phyloP scores from a whole-genome alignment of 2,329 filamentous ascomycete species.

The Daldinia sp. region DNA sequence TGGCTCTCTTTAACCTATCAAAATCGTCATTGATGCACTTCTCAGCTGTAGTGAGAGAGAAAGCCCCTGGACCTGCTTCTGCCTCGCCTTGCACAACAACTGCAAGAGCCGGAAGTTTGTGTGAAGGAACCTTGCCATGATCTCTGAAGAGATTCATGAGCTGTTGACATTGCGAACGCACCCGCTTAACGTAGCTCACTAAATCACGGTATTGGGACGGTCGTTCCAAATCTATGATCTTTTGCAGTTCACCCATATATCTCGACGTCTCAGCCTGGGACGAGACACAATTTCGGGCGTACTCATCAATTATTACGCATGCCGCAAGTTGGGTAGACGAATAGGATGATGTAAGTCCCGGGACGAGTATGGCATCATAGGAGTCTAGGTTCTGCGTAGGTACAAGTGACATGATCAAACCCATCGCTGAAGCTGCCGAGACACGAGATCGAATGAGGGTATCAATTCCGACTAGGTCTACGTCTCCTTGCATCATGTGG shows the following conservation, averaged over 20 bases:
- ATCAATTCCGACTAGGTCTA: slow-evolving; percentile 91
- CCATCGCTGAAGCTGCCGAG: slow-evolving; percentile 86
- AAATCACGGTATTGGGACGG: slow-evolving; percentile 88
- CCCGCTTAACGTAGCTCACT: slow-evolving; percentile 87
- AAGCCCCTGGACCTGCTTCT: slow-evolving; percentile 90
- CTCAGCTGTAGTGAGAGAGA: slow-evolving; percentile 86
- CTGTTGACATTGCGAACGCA: slow-evolving; percentile 89
- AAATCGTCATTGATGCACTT: slow-evolving; percentile 87
- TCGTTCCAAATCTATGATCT: slow-evolving; percentile 81
- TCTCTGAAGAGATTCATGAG: slow-evolving; percentile 92
- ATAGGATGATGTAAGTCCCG: slow-evolving; percentile 74
- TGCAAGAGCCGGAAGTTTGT: slow-evolving; percentile 80
- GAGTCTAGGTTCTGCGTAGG: slow-evolving; percentile 68
- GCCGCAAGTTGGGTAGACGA: slow-evolving; percentile 88
- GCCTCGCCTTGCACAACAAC: slow-evolving; percentile 94
- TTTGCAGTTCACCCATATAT: slow-evolving; percentile 72
- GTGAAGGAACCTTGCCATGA: slow-evolving; percentile 79
- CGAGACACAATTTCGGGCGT: slow-evolving; percentile 67
- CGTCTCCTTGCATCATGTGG: slow-evolving; percentile 96
- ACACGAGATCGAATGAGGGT: slow-evolving; percentile 88
- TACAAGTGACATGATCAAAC: slow-evolving; percentile 80
- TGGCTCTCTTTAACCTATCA: slow-evolving; percentile 85
- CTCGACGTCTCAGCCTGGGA: slow-evolving; percentile 61
- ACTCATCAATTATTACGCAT: slow-evolving; percentile 87
- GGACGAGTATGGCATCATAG: slow-evolving; percentile 71